These are phyloP conservation scores for Lactifluus echinatus DNA, from an alignment of 768 basidiomycete species.

Conservation along the genomic window DNA sequence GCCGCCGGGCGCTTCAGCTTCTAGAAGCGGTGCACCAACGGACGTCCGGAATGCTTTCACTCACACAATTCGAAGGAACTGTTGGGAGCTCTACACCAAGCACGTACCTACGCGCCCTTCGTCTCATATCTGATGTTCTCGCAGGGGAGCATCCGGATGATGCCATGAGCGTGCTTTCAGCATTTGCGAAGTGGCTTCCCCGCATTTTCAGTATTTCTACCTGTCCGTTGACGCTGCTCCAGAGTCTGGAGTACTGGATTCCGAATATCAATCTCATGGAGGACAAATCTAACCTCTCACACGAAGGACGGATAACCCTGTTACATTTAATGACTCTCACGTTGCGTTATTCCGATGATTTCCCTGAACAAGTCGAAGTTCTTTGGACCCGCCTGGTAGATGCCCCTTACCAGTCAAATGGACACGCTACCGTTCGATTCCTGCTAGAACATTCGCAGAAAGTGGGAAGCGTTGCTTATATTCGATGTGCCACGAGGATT, in stretches of 20 bases:
- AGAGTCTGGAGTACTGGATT: conserved; percentile 80
- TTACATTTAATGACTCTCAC: conserved; percentile 82
- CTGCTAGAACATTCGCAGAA: conserved; percentile 82
- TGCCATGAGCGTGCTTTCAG: conserved; percentile 54
- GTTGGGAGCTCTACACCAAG: conserved; percentile 64
- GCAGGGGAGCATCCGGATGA: conserved; percentile 68
- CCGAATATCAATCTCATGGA: conserved; percentile 65
- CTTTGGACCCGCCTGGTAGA: conserved; percentile 78
- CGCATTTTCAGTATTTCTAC: conserved; percentile 45
- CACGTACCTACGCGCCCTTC: conserved; percentile 75
- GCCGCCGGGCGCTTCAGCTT: conserved; percentile 70
- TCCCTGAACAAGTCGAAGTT: conserved; percentile 71
- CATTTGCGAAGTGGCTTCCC: conserved; percentile 67
- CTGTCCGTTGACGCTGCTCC: conserved; percentile 55
- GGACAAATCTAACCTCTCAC: conserved; percentile 45
- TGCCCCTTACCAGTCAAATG: conserved; percentile 59
- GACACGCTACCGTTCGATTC: conserved; percentile 72
- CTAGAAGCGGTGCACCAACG: conserved; percentile 66
- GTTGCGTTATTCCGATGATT: conserved; percentile 58
- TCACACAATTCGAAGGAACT: conserved; percentile 66
- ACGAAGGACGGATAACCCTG: conserved; percentile 55
- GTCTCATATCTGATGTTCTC: conserved; percentile 65
- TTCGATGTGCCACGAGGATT: conserved; percentile 71
- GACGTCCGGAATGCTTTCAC: conserved; percentile 53
- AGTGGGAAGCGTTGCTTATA: conserved; percentile 69